Base-by-base conservation (phyloP, 495 filamentous ascomycete species). In the Viridothelium virens region DNA sequence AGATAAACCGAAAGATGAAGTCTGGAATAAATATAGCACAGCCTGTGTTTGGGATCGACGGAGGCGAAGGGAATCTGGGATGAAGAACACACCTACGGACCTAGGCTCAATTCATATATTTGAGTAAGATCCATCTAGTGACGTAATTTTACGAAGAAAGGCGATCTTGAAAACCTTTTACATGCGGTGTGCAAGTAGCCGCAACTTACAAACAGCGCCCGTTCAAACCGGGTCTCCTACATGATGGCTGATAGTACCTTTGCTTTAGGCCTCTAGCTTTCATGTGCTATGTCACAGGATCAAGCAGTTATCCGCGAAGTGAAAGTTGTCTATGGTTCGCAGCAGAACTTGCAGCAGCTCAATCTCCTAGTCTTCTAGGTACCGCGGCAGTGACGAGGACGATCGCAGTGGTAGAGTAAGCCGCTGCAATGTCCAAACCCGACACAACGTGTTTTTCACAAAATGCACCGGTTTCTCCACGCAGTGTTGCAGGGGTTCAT, bases 131-230 rank as follows among this genome's bases (percentile, higher is more conserved):
- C 5, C 48, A 53, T 25, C n/a, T 18, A 53, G 48, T 53, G 48
- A 18, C n/a, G n/a, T 25, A 25, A 25, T 25, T 25, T 25, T 25
- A 25, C 25, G 7, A 46, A 46, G 41, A 46, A 46, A 46, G 41
- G 41, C 14, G 41, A 46, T 46, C 9, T n/a, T 16, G 16, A 18
- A 53, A 53, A 25, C 48, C 11, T 53, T 14, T n/a, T 53, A 14
- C n/a, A 25, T 53, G 2, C 48, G 48, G 48, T 53, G 48, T 53
- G 48, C 48, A 53, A 53, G 12, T 14, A 53, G 48, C 48, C 48
- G 48, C 48, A 5, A 53, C n/a, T 53, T 53, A n/a, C 48, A 53
- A 53, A 53, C 48, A 53, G n/a, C 48, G 16, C 48, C n/a, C n/a
- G 48, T 53, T 5, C n/a, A 25, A 53, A 53, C 48, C 7, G 41